Base-by-base conservation (phyloP, 306 rosid species). In the Cicer yamashitae region DNA sequence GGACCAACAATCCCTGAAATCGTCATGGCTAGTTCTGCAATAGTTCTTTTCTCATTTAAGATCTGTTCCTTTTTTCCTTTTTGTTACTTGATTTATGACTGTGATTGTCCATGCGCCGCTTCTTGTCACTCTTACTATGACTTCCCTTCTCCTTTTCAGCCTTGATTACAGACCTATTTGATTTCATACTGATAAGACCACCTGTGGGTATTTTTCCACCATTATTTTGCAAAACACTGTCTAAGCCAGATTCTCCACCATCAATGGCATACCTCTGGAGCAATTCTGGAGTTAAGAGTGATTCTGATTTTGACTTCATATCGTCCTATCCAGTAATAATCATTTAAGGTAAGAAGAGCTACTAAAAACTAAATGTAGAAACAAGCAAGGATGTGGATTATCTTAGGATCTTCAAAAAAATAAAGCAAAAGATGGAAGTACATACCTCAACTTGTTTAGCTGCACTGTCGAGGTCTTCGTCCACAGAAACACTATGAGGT, bases 381-480 rank as follows among this genome's bases (percentile, higher is more conserved):
- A 52, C 37, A 81, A 58, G 59, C 6, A 69, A 67, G 18, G 47
- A 44, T 12, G 17, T 38, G 47, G 54, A 73, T 45, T 58, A 34
- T 22, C 38, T 20, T 12, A 40, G 58, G 40, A 56, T 45, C 56
- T 63, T 22, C 0, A 0, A 59, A 2, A 10, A 66, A 63, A 20
- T 43, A 63, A 44, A 30, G 70, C 61, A 57, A 70, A 51, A 46
- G 39, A 48, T 34, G 66, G 22, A 60, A 71, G 22, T 34, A 51
- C 70, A 63, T 63, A 94, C 98, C 94, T 86, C 87, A 50, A 88
- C 90, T 89, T 87, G 86, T 83, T 89, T 89, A 54, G 97, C 97
- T 67, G 91, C 98, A 44, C 78, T 78, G 20, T 82, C 63, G 18
- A 94, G 98, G 84, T 94, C 98, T 64, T 91, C 91, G 0, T 94